Base-by-base conservation (phyloP, 2,329 filamentous ascomycete species). In the Aspergillus quadrilineatus region DNA sequence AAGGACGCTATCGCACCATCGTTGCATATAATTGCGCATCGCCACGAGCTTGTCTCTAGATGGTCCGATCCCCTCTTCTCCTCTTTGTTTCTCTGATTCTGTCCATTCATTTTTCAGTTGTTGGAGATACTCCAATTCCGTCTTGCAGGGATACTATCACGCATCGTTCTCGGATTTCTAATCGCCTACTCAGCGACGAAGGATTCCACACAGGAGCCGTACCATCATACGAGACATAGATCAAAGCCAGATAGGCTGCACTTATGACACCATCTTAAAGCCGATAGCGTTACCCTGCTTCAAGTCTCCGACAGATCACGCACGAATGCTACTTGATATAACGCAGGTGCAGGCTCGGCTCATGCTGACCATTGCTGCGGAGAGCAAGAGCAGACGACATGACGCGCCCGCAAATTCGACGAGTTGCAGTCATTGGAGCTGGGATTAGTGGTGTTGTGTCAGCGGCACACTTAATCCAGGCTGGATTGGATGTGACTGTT, bases 371-470 rank as follows among this genome's bases (percentile, higher is more conserved):
- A 49, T 47, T 29, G 9, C 17, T 4, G 5, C 10, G 26, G n/a
- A 41, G 4, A 5, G 17, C 14, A 5, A 47, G 29, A 29, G 26
- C 15, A 34, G 34, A 10, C 14, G 60, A 30, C 49, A 71, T 71
- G 67, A 54, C 56, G 15, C 62, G 62, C 15, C 44, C 36, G 0
- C 26, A 58, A 3, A 59, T 65, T 29, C 60, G 60, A 4, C 58
- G 58, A 22, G 75, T 80, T 3, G 80, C 77, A 8, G 73, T 82
- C 1, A 77, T 82, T 43, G 80, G 80, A 26, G 79, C 80, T n/a
- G 79, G 80, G 3, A 77, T 82, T 34, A 80, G 77, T 57, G 80
- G 80, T 22, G 73, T 82, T 5, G 70, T 74, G 1, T 69, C 77
- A 44, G 79, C 78, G 30, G 74, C 74, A 14, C 77, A 82, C 69